phyloP scores from a whole-genome alignment of 2,329 filamentous ascomycete genomes.

The Phoma herbarum region DNA sequence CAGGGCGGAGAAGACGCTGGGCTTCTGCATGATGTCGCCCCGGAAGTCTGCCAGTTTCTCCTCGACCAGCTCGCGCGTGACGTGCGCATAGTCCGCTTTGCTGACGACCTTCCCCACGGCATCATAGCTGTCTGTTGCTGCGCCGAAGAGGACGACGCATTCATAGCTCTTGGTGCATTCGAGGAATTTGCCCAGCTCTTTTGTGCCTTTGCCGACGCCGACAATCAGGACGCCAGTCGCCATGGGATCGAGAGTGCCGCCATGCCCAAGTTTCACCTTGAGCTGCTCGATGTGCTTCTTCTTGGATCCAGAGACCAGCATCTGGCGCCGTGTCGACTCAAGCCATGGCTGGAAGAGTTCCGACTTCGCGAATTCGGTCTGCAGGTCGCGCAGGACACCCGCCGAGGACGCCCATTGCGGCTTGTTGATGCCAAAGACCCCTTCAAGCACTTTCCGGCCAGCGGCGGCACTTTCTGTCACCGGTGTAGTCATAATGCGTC shows the following conservation, averaged over 20 bases:
- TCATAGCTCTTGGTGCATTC: conserved; percentile 94
- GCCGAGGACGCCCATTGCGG: conserved; percentile 86
- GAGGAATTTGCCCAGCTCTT: conserved; percentile 79
- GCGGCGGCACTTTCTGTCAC: conserved; percentile 29
- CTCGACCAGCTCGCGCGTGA: conserved; percentile 82
- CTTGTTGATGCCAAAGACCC: conserved; percentile 84
- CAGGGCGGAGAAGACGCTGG: conserved; percentile 90
- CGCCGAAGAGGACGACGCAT: conserved; percentile 86
- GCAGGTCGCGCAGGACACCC: conserved; percentile 87
- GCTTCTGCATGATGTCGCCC: conserved; percentile 87
- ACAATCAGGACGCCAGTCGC: conserved; percentile 92
- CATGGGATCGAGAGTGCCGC: conserved; percentile 92
- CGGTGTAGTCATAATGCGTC: conserved; percentile 39
- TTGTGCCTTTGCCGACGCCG: conserved; percentile 88
- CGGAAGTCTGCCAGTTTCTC: conserved; percentile 77
- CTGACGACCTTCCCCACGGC: conserved; percentile 82
- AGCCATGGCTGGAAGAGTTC: conserved; percentile 81
- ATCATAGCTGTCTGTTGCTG: conserved; percentile 93
- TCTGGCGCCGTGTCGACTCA: conserved; percentile 66
- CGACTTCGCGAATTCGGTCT: conserved; percentile 84
- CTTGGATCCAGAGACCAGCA: conserved; percentile 65
- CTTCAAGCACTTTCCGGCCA: conserved; percentile 64
- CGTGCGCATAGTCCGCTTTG: conserved; percentile 77
- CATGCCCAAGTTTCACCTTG: conserved; percentile 93
- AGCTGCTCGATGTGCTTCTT: conserved; percentile 60